phyloP scores from a whole-genome alignment of 2,329 filamentous ascomycete genomes.

The Bipolaris sorokiniana region DNA sequence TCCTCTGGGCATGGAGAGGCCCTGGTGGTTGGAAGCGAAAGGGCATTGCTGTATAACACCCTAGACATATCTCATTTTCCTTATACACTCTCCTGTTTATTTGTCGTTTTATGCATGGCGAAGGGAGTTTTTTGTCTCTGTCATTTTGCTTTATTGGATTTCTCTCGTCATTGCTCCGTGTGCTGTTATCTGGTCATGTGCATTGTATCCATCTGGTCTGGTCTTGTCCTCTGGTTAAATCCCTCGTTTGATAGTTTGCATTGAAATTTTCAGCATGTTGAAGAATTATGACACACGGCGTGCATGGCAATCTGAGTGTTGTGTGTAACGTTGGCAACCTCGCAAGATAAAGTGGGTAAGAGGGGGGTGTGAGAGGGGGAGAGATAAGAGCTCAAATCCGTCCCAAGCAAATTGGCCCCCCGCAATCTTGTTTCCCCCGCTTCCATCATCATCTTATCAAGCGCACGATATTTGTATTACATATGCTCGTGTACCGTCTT shows the following conservation, averaged over 20 bases:
- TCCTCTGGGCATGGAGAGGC: slow-evolving; percentile 83
- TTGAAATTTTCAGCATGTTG: too few species aligned
- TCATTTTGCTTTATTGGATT: slow-evolving; percentile 6
- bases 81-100: background rate
- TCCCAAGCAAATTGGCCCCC: too few species aligned
- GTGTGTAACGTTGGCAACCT: too few species aligned
- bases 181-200: background rate
- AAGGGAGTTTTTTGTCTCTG: slow-evolving; percentile 4
- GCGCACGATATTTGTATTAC: too few species aligned
- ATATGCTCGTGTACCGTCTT: too few species aligned
- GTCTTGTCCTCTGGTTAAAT: background rate
- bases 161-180: background rate
- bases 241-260: background rate
- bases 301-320: too few species aligned
- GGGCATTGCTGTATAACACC: slow-evolving; percentile 69
- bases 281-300: too few species aligned
- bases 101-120: slow-evolving; percentile 9
- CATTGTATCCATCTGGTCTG: background rate
- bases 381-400: too few species aligned
- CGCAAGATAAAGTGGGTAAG: too few species aligned
- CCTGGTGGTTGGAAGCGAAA: slow-evolving; percentile 75
- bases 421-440: too few species aligned
- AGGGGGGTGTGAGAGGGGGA: too few species aligned
- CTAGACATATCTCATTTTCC: slow-evolving; percentile 1
- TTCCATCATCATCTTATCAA: too few species aligned